A percentile compares a stretch with the other conserved stretches of the same genome.
Evolutionary conservation across 805 yeast species (phyloP).

Genomic region (Nakazawaea siamensis): DNA sequence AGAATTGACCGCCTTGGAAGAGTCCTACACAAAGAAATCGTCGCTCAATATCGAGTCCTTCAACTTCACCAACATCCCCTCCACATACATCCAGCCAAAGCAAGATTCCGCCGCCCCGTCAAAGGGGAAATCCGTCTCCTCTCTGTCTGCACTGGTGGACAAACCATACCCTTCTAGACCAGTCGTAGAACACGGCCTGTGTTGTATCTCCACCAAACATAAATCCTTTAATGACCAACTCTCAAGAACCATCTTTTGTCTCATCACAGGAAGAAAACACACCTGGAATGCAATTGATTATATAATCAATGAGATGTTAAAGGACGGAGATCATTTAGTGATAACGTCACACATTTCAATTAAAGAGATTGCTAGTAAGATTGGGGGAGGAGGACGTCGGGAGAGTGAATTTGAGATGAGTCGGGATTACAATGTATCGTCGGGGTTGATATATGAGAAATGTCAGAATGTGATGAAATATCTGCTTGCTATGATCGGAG

Average conservation of each 20-base stretch:
- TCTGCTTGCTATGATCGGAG: slow-evolving; percentile 1
- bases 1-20: slow-evolving; percentile 45
- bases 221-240: background rate
- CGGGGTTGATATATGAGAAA: slow-evolving; percentile 17
- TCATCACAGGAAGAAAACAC: slow-evolving; percentile 56
- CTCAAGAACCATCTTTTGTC: slow-evolving; percentile 41
- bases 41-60: slow-evolving; percentile 27
- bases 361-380: background rate
- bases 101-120: slow-evolving; percentile 18
- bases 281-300: slow-evolving; percentile 75
- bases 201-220: slow-evolving; percentile 30
- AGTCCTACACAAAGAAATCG: slow-evolving; percentile 33
- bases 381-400: background rate
- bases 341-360: slow-evolving; percentile 36
- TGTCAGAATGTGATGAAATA: slow-evolving; percentile 22
- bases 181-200: slow-evolving; percentile 20
- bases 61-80: slow-evolving; percentile 32
- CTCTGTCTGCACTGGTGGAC: slow-evolving; percentile 22
- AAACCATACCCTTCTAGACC: slow-evolving; percentile 24
- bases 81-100: background rate
- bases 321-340: slow-evolving; percentile 58
- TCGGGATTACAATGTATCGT: slow-evolving; percentile 11
- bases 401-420: slow-evolving; percentile 16
- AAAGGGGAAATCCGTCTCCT: slow-evolving; percentile 19
- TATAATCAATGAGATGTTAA: slow-evolving; percentile 39